Conservation (phyloP, 192 early-diverging fungal species). For the Thamnidium elegans region DNA sequence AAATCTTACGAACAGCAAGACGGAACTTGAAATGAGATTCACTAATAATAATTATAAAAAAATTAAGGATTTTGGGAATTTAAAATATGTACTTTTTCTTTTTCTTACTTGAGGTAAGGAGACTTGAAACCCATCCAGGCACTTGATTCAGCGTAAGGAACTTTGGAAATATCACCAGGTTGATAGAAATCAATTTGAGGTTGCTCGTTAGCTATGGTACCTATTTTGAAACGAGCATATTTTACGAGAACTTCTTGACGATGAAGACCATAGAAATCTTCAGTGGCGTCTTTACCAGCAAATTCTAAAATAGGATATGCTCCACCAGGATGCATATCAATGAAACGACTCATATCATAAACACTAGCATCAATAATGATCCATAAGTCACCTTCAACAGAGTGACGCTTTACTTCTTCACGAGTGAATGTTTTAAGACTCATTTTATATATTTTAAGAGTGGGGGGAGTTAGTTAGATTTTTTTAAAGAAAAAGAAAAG, state of each 20-base stretch:
- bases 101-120: slow-evolving; percentile 40
- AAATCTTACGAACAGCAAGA: slow-evolving; percentile 60
- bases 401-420: slow-evolving; percentile 35
- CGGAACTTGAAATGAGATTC: slow-evolving; percentile 66
- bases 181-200: slow-evolving; percentile 28
- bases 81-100: too few species aligned
- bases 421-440: slow-evolving; percentile 5
- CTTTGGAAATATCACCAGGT: slow-evolving; percentile 61
- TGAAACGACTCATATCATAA: slow-evolving; percentile 57
- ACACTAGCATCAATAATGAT: slow-evolving; percentile 60
- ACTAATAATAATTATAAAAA: too few species aligned
- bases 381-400: slow-evolving; percentile 43
- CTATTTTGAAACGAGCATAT: slow-evolving; percentile 63
- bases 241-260: slow-evolving; percentile 62
- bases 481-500: neutral
- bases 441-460: neutral
- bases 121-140: slow-evolving; percentile 46
- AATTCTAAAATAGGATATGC: slow-evolving; percentile 63
- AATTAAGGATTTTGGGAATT: too few species aligned
- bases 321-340: slow-evolving; percentile 59
- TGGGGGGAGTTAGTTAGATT: neutral
- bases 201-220: slow-evolving; percentile 52
- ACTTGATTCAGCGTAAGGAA: slow-evolving; percentile 77
- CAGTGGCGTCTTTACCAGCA: slow-evolving; percentile 78
- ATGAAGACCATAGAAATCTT: slow-evolving; percentile 39